Conservation (phyloP, 225 moss, liverwort and hornwort species). For the Asterella californica region DNA sequence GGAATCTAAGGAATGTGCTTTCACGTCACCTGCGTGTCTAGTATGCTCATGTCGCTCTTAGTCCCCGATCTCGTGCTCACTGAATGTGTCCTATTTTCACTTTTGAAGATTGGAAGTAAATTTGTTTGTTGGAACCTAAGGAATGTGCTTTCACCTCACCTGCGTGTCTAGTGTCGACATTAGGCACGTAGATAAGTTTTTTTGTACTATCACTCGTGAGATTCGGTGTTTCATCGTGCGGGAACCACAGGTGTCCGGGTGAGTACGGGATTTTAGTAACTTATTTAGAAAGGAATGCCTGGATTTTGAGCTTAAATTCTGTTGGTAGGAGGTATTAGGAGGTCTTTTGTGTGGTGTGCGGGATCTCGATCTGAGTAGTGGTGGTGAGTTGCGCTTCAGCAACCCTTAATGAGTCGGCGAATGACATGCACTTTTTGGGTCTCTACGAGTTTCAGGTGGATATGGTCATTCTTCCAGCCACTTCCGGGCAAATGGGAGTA, state of each 20-base stretch:
- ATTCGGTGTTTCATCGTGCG: not conserved
- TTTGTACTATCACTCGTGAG: not conserved
- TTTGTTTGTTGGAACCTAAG: not conserved
- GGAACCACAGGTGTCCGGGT: not conserved
- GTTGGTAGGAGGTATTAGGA: not conserved
- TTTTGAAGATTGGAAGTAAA: not conserved
- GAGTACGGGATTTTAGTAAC: not conserved
- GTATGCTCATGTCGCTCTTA: not conserved
- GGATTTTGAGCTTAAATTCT: not conserved
- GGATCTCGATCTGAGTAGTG: not conserved
- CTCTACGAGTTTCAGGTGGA: slow-evolving; percentile 54
- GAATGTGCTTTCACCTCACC: too few species aligned
- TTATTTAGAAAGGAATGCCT: too few species aligned
- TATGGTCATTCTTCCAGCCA: slow-evolving; percentile 75
- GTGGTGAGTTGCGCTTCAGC: not conserved
- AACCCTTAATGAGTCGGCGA: not conserved
- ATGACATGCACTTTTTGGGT: not conserved
- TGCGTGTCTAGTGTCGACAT: too few species aligned
- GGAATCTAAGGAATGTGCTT: not conserved
- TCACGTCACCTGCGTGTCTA: too few species aligned
- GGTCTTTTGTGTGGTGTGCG: not conserved
- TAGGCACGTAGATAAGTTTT: too few species aligned
- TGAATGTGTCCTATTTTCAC: not conserved
- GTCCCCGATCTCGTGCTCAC: not conserved
- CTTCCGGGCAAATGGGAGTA: slow-evolving; percentile 81